A percentile compares a stretch with the other conserved stretches of the same genome.
phyloP scores from a whole-genome alignment of 768 basidiomycete species.

The Mrakia gelida region DNA sequence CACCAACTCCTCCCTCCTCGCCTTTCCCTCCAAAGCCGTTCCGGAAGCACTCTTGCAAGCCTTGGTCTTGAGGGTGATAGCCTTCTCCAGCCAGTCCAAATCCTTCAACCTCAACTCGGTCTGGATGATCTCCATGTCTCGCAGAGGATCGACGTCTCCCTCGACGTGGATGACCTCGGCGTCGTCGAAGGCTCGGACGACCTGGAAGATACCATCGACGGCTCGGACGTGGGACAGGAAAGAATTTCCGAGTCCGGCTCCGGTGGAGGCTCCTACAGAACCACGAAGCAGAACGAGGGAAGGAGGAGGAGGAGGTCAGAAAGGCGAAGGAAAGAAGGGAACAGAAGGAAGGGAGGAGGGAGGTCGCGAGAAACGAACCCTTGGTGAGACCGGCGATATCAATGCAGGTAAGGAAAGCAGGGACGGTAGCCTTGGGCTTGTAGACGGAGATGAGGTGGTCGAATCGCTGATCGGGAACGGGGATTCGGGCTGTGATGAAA shows the following conservation, averaged over 20 bases:
- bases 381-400: conserved; percentile 98
- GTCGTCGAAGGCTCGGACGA: conserved; percentile 96
- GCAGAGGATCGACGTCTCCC: conserved; percentile 89
- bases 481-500: conserved; percentile 64
- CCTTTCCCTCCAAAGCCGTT: conserved; percentile 80
- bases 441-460: conserved; percentile 89
- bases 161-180: conserved; percentile 99
- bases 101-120: conserved; percentile 93
- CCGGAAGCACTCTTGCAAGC: conserved; percentile 52
- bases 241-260: conserved; percentile 94
- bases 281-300: too few relatives aligned
- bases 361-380: neutral
- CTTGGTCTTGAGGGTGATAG: conserved; percentile 73
- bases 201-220: conserved; percentile 98
- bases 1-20: conserved; percentile 92
- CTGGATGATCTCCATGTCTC: conserved; percentile 97
- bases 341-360: neutral
- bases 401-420: conserved; percentile 93
- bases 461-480: conserved; percentile 88
- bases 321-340: neutral
- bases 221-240: conserved; percentile 97
- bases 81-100: conserved; percentile 97
- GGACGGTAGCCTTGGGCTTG: conserved; percentile 81
- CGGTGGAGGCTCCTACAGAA: conserved; percentile 81
- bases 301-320: neutral